Conservation (phyloP, 176 grass and related monocot genomes). For the Musa schizocarpa region DNA sequence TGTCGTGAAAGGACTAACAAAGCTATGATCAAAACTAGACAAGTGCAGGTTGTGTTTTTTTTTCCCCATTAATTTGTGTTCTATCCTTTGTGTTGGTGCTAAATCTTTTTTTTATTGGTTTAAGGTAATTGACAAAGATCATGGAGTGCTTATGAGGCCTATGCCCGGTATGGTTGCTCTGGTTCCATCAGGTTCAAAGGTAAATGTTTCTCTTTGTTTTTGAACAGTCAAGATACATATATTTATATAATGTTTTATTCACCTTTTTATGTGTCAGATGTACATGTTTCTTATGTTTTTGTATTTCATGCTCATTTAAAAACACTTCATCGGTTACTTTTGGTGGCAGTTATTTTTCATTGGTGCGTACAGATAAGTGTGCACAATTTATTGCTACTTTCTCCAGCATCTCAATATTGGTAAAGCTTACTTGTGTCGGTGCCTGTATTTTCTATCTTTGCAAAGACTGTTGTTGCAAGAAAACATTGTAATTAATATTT, state of each 20-base stretch:
- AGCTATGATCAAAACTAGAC: constrained; percentile 79
- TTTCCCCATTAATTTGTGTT: constrained; percentile 8
- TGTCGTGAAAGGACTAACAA: constrained; percentile 87
- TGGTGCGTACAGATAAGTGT: too few relatives aligned
- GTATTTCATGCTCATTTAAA: neutral
- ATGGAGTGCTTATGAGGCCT: constrained; percentile 71
- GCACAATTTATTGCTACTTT: too few relatives aligned
- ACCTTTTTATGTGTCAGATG: neutral
- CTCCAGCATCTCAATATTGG: too few relatives aligned
- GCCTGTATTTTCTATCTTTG: too few relatives aligned
- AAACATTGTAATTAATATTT: too few relatives aligned
- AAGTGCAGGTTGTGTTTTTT: constrained; percentile 52
- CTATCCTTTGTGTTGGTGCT: constrained; percentile 15
- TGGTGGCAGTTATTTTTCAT: too few relatives aligned
- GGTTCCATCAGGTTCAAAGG: constrained; percentile 64
- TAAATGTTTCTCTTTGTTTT: constrained; percentile 12
- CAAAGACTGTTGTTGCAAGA: too few relatives aligned
- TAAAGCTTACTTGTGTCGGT: too few relatives aligned
- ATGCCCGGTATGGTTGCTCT: constrained; percentile 82
- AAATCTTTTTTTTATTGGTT: constrained; percentile 3
- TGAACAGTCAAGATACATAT: neutral
- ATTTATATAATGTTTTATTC: too few relatives aligned
- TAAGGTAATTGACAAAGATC: constrained; percentile 73
- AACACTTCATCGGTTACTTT: too few relatives aligned
- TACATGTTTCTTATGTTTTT: neutral